Conservation (phyloP, 139 green algal species). For the Microglena sp. region DNA sequence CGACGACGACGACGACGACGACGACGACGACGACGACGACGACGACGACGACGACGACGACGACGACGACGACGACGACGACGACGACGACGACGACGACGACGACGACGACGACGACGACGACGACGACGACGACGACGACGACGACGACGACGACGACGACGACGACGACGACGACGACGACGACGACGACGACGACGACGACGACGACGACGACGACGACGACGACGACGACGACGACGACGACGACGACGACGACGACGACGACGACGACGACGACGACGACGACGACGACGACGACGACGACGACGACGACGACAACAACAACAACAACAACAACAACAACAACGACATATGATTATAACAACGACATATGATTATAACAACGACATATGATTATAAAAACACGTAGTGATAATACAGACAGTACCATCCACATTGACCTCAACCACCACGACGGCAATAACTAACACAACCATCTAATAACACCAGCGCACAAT, state of each 20-base stretch:
- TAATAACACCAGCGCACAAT: too few relatives aligned
- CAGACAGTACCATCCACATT: too few relatives aligned
- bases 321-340: constrained; percentile 6
- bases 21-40: constrained; percentile 14
- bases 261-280: background rate
- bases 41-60: constrained; percentile 1
- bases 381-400: background rate
- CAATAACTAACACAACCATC: too few relatives aligned
- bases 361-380: constrained; percentile 1
- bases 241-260: too few relatives aligned
- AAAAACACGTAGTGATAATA: too few relatives aligned
- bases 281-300: constrained; percentile 1
- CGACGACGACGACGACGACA: constrained; percentile 8
- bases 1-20: constrained; percentile 13
- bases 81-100: background rate
- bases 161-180: background rate
- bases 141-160: background rate
- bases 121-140: background rate
- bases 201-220: background rate
- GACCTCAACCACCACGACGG: too few relatives aligned
- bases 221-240: constrained; percentile 4
- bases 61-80: background rate
- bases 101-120: background rate
- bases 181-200: background rate
- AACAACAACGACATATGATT: constrained; percentile 11